Base-by-base conservation (phyloP, 2,329 filamentous ascomycete species). In the Alternaria sp. region DNA sequence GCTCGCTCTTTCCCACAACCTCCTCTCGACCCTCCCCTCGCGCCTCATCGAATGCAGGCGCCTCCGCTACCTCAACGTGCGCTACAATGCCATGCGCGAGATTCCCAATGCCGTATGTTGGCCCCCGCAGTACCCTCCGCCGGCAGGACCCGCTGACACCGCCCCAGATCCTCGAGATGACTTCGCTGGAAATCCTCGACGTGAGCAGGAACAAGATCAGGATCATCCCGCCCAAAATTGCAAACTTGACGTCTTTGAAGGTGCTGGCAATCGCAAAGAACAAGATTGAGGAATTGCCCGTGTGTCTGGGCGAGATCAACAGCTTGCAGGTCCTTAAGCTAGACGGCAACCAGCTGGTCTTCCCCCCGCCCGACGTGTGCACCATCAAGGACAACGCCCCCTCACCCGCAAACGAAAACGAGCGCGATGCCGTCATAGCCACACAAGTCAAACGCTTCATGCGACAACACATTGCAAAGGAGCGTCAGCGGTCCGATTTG, bases 261-360 rank as follows among this genome's bases (percentile, higher is more conserved):
- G 94, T 97, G 15, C 85, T 98, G 58, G 94, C 93, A 3, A 87
- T 97, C 36, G 91, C 92, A 70, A 92, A 92, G 76, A 97, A 97
- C 78, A 88, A 91, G 63, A 93, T 98, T 71, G 90, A 93, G 67
- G 90, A 94, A 70, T 83, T 98, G 17, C 95, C 95, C 2, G 82
- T 92, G 7, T 94, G 92, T 68, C 82, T 98, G 21, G 93, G 92
- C 58, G 93, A 97, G 68, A 97, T 97, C 91, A 90, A 87, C 60
- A 96, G 93, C 59, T 83, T 98, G 62, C 92, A 95, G 76, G 91
- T 96, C 69, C 85, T 98, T 60, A 97, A 97, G 79, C 88, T 97
- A 36, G 91, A 95, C 61, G 93, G 93, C 49, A 97, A 97, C 71
- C 92, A 92, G 9, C 87, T 97, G 62, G 87, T 86, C 62, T 95